Conservation (phyloP, 169 alveolate species). For the Plasmodium chabaudi region DNA sequence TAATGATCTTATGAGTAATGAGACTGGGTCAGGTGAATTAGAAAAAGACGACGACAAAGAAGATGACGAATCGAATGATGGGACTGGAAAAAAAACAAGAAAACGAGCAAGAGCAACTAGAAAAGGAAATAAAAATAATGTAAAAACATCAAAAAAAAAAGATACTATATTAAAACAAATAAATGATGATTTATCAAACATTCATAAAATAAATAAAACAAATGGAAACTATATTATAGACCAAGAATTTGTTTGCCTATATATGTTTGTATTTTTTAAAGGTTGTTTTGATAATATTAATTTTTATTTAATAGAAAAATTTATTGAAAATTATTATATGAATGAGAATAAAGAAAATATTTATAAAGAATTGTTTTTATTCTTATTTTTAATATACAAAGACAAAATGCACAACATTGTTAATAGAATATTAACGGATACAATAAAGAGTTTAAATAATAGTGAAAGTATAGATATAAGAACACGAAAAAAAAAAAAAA, state of each 20-base stretch:
- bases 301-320: constrained; percentile 76
- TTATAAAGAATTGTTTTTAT: constrained; percentile 54
- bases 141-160: background rate
- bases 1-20: background rate
- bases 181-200: background rate
- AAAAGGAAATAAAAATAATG: background rate
- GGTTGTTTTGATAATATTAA: constrained; percentile 51
- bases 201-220: background rate
- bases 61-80: background rate
- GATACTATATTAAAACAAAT: background rate
- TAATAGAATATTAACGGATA: constrained; percentile 50
- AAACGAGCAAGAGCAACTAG: background rate
- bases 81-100: too few species aligned
- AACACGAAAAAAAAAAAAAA: constrained; percentile 1
- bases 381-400: constrained; percentile 67
- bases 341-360: constrained; percentile 59
- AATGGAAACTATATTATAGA: constrained; percentile 8
- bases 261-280: constrained; percentile 51
- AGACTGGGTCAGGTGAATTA: background rate
- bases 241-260: constrained; percentile 46
- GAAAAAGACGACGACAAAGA: background rate
- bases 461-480: constrained; percentile 7
- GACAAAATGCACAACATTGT: constrained; percentile 61
- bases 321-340: constrained; percentile 56
- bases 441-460: constrained; percentile 22